Conservation (phyloP, 2,329 filamentous ascomycete genomes). For the Exophiala bonariae region DNA sequence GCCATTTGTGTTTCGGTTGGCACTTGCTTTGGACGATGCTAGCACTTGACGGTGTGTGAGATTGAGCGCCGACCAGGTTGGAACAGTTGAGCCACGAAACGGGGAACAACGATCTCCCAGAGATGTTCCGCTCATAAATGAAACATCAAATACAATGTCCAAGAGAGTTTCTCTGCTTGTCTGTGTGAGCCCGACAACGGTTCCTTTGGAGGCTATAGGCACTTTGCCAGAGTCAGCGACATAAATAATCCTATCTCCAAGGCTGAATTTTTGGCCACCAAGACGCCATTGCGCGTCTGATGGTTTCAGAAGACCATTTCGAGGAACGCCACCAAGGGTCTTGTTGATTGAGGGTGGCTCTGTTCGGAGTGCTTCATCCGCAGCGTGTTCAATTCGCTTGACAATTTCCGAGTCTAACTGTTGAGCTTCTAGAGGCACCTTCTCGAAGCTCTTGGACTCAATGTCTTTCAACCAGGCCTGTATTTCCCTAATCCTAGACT, state of each 20-base stretch:
- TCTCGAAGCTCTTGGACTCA: slow-evolving; percentile 88
- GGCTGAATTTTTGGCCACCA: slow-evolving; percentile 75
- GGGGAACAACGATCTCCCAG: slow-evolving; percentile 85
- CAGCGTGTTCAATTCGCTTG: slow-evolving; percentile 72
- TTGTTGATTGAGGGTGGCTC: slow-evolving; percentile 60
- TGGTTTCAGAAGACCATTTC: slow-evolving; percentile 87
- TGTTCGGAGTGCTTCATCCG: slow-evolving; percentile 62
- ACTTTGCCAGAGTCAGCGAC: slow-evolving; percentile 91
- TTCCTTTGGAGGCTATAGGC: slow-evolving; percentile 86
- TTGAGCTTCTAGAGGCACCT: slow-evolving; percentile 92
- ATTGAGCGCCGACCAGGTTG: slow-evolving; percentile 85
- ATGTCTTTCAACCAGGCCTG: slow-evolving; percentile 88
- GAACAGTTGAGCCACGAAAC: slow-evolving; percentile 91
- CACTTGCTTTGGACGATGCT: slow-evolving; percentile 48
- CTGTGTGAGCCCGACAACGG: slow-evolving; percentile 90
- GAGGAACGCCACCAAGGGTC: slow-evolving; percentile 77
- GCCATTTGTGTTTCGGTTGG: slow-evolving; percentile 48
- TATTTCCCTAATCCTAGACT: slow-evolving; percentile 86
- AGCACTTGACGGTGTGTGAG: slow-evolving; percentile 79
- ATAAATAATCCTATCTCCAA: slow-evolving; percentile 92
- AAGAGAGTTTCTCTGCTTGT: slow-evolving; percentile 79
- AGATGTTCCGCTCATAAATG: slow-evolving; percentile 96
- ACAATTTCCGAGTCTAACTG: slow-evolving; percentile 93
- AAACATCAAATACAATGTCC: slow-evolving; percentile 88
- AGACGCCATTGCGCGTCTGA: slow-evolving; percentile 91